Base-by-base conservation (phyloP, 768 basidiomycete species). In the Boletus speciosus region DNA sequence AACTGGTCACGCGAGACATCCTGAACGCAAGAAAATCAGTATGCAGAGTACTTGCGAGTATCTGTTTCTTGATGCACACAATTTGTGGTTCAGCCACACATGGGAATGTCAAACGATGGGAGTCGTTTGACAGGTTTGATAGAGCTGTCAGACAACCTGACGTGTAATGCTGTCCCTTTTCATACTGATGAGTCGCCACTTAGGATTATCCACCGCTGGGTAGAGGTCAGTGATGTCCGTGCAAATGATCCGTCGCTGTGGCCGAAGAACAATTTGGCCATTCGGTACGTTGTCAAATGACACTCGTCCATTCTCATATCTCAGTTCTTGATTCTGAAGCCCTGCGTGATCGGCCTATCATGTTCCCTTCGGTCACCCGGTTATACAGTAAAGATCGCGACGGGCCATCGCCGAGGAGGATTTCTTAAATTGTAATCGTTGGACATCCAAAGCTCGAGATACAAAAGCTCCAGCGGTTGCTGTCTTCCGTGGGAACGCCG, bases 401-500 rank as follows among this genome's bases (percentile, higher is more conserved):
- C 48, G 35, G 47, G 15, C 14, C 38, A 19, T 44, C 41, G 25
- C 43, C 37, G 37, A 51, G 12, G 35, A 51, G 45, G 55, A 32
- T 39, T 41, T 34, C 46, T 38, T 32, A 49, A 51, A 57, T 39
- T 16, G 50, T 52, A 29, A 21, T 11, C 10, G 14, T 43, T 54
- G 34, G 49, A 27, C 9, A 12, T 31, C 12, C 40, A 39, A 21
- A 42, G 16, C 31, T 49, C 19, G 16, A 5, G 14, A 23, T 60
- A 63, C 61, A 64, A 66, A 64, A 64, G 53, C 35, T 44, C 31
- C 14, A 16, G 3, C 2, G 2, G 9, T 46, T 16, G 6, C 11
- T 11, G 3, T 40, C 29, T 46, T 57, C 7, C 53, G 64, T 64
- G 64, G 57, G 57, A 65, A 64, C 43, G n/a, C 52, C 47, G 5